A percentile compares a stretch with the other conserved stretches of the same genome.
phyloP scores from a whole-genome alignment of 768 basidiomycete species.

The Pleurotus eryngii region DNA sequence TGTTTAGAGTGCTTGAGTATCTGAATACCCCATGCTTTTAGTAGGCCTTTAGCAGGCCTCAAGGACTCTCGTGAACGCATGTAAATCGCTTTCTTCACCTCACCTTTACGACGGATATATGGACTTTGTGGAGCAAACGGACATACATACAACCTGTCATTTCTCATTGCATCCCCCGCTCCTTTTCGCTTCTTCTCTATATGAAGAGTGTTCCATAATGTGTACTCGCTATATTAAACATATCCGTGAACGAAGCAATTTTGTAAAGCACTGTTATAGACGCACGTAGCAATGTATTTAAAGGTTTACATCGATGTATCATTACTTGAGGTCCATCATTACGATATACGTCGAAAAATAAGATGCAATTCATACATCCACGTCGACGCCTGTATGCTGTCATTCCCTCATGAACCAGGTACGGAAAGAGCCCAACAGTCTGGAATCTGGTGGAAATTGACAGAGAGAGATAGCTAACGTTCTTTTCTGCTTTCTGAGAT shows the following conservation, averaged over 20 bases:
- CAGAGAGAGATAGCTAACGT: neutral
- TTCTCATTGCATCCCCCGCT: too few relatives aligned
- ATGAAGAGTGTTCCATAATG: too few relatives aligned
- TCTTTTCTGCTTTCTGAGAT: constrained; percentile 45
- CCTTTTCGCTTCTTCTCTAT: too few relatives aligned
- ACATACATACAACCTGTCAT: too few relatives aligned
- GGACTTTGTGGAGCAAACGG: too few relatives aligned
- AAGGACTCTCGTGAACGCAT: neutral
- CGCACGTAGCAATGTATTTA: neutral
- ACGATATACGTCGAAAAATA: neutral
- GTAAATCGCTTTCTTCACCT: neutral
- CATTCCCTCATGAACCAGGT: neutral
- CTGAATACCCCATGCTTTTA: too few relatives aligned
- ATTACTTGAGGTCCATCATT: neutral
- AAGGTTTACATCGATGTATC: constrained; percentile 1
- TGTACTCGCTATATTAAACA: too few relatives aligned
- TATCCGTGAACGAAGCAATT: too few relatives aligned
- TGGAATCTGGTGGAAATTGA: neutral
- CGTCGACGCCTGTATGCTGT: neutral
- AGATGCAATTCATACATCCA: too few relatives aligned
- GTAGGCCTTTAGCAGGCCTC: too few relatives aligned
- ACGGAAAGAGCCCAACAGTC: neutral
- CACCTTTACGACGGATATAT: neutral
- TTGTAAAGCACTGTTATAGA: too few relatives aligned
- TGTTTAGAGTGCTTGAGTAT: constrained; percentile 21